These are phyloP conservation scores for Coemansia guatemalensis DNA, from an alignment of 192 early-diverging fungal species.

Conservation along the genomic window DNA sequence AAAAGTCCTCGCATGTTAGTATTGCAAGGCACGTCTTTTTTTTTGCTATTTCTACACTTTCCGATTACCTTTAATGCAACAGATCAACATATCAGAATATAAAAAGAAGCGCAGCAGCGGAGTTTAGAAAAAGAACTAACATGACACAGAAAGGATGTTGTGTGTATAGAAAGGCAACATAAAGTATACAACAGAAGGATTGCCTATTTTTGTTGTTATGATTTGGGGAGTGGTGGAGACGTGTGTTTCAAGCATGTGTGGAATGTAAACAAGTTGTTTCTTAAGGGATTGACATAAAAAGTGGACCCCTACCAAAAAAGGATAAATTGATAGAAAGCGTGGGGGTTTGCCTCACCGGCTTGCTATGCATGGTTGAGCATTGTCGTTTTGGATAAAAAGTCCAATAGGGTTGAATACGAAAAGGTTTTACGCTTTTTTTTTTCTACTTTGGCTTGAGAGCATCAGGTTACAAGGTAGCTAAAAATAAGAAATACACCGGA, in stretches of 20 bases:
- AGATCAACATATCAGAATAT: not conserved
- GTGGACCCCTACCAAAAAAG: not conserved
- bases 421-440: not conserved
- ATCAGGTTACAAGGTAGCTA: not conserved
- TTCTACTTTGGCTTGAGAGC: not conserved
- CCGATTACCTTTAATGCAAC: not conserved
- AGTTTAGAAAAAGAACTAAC: not conserved
- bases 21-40: not conserved
- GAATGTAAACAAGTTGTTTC: not conserved
- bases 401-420: not conserved
- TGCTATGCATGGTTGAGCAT: not conserved
- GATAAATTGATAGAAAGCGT: not conserved
- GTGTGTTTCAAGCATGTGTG: too few relatives aligned
- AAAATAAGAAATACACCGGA: not conserved
- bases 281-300: not conserved
- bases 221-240: not conserved
- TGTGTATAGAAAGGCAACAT: not conserved
- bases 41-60: not conserved
- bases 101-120: not conserved
- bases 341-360: not conserved
- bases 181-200: not conserved
- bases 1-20: not conserved
- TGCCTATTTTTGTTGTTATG: not conserved
- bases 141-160: not conserved
- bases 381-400: not conserved